Conservation (phyloP, 306 rosid genomes). For the Cucurbita moschata region DNA sequence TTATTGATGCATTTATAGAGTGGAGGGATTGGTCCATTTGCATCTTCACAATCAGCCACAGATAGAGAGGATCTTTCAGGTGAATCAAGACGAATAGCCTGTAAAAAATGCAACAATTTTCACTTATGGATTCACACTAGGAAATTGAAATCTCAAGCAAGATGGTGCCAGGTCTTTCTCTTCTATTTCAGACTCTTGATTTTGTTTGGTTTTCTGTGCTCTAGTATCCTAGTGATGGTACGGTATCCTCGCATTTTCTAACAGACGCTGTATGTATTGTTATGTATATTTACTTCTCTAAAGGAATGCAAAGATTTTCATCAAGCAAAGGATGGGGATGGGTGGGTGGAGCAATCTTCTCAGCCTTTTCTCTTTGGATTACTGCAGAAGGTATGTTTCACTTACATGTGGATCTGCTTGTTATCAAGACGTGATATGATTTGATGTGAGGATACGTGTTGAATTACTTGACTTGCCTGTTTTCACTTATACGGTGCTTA, state of each 20-base stretch:
- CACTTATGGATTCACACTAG: constrained; percentile 75
- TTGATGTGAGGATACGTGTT: background rate
- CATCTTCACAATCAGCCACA: constrained; percentile 45
- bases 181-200: background rate
- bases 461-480: background rate
- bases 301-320: constrained; percentile 95
- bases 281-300: constrained; percentile 14
- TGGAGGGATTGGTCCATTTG: constrained; percentile 58
- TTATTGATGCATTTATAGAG: constrained; percentile 39
- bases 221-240: background rate
- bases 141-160: constrained; percentile 71
- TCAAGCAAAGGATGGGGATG: constrained; percentile 97
- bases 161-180: constrained; percentile 92
- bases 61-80: constrained; percentile 63
- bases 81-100: constrained; percentile 67
- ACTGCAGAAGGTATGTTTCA: constrained; percentile 67
- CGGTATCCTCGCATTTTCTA: background rate
- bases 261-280: constrained; percentile 8
- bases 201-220: background rate
- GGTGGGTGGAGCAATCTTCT: constrained; percentile 97
- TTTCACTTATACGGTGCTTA: background rate
- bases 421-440: background rate
- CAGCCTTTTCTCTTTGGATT: constrained; percentile 83
- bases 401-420: background rate
- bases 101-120: constrained; percentile 74